These are phyloP conservation scores for Fusarium lyarnte DNA, from an alignment of 2,329 filamentous ascomycete species.

Conservation along the genomic window DNA sequence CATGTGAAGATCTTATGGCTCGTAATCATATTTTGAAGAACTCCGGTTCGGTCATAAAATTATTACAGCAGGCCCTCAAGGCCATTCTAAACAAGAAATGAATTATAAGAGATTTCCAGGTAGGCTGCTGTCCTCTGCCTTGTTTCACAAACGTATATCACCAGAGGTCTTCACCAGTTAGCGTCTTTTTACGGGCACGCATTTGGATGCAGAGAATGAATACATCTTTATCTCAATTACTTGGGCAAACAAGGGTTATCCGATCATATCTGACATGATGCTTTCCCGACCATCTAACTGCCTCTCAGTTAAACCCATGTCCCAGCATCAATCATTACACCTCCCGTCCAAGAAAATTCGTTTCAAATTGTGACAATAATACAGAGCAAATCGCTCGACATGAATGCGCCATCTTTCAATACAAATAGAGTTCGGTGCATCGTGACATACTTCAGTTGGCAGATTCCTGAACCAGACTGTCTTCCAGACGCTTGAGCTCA, in stretches of 20 bases:
- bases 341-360: conserved; percentile 49
- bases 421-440: conserved; percentile 6
- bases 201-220: neutral
- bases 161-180: neutral
- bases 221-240: conserved; percentile 26
- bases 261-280: conserved; percentile 41
- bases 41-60: neutral
- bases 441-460: conserved; percentile 39
- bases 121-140: neutral
- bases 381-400: conserved; percentile 43
- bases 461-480: conserved; percentile 46
- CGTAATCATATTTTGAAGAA: neutral
- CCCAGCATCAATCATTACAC: conserved; percentile 46
- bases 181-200: neutral
- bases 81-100: neutral
- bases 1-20: neutral
- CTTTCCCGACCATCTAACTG: conserved; percentile 40
- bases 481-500: conserved; percentile 47
- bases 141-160: neutral
- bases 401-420: conserved; percentile 39
- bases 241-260: conserved; percentile 32
- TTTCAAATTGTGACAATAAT: conserved; percentile 47
- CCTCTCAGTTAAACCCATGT: conserved; percentile 45
- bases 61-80: neutral
- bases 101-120: neutral